Base-by-base conservation (phyloP, 1,139 yeast genomes). In the Saccharomyces hybrid region DNA sequence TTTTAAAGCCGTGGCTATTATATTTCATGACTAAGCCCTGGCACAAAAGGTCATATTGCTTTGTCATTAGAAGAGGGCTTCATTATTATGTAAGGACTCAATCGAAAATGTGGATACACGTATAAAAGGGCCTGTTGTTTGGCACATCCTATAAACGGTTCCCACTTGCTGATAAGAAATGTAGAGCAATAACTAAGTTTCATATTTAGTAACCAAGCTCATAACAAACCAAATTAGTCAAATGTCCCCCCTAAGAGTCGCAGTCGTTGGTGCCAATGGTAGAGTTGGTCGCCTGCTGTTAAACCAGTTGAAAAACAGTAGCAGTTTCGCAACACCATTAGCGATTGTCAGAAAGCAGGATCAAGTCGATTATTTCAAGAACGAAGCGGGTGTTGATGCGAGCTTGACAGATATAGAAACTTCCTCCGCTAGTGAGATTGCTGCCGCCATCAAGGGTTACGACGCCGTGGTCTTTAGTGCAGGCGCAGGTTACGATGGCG, bases 261-360 rank as follows among this genome's bases (percentile, higher is more conserved):
- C 77, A 27, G 73, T 83, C 11, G 73, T 83, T 56, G 88, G 88
- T 41, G 85, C 87, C 27, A 82, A 81, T 62, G 88, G 88, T 46
- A 76, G 76, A 57, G 75, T 83, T 16, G 88, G 84, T 48, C 75
- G 76, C 59, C 65, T 71, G 1, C 62, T 79, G 32, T 59, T 77
- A 23, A 57, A 69, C 11, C 58, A 66, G 46, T 63, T 76, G 48
- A 64, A 66, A 11, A 6, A 20, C 29, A 54, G 51, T 28, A 23
- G 49, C 0, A 47, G 25, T 1, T 59, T 61, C 14, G 58, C 50
- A 26, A 56, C 52, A 7, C 78, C 82, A 5, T 69, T 81, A 1
- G 85, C 86, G 0, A 70, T 82, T 51, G 76, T 82, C 42, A 72
- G 88, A 57, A 74, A 71, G 53, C 61, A 69, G 5, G 76, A 73